Evolutionary conservation across 2,329 filamentous ascomycete species (phyloP).

Genomic region (Chaetomium sp.): DNA sequence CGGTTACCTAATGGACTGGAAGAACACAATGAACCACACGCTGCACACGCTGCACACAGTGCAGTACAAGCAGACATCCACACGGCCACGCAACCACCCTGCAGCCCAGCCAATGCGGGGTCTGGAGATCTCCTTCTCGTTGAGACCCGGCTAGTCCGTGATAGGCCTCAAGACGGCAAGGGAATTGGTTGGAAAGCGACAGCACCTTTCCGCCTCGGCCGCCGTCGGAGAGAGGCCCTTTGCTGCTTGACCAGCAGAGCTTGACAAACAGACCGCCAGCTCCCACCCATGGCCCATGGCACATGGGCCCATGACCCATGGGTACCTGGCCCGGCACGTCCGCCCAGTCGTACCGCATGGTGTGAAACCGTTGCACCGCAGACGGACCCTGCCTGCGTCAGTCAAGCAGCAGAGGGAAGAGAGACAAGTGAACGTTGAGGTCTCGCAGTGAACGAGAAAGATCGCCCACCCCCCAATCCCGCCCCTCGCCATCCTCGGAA

Average conservation of each 20-base stretch:
- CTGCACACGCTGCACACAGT: conserved; percentile 9
- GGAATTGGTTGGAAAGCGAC: neutral
- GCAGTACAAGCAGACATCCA: neutral
- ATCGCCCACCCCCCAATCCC: too few relatives aligned
- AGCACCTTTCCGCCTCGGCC: neutral
- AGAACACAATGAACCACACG: neutral
- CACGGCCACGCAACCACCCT: conserved; percentile 9
- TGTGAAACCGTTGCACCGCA: neutral
- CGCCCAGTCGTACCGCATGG: neutral
- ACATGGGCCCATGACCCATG: neutral
- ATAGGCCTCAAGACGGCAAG: conserved; percentile 1
- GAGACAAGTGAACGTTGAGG: neutral
- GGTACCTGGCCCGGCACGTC: neutral
- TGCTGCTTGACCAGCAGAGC: neutral
- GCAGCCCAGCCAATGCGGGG: conserved; percentile 5
- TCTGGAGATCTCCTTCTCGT: conserved; percentile 17
- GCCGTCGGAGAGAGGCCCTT: neutral
- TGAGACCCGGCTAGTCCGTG: conserved; percentile 10
- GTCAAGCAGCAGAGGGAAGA: neutral
- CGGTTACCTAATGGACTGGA: neutral
- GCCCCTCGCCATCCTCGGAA: neutral
- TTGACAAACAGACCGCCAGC: conserved; percentile 1
- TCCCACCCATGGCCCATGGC: neutral
- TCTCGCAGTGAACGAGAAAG: too few relatives aligned
- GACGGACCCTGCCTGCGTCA: neutral